Evolutionary conservation across 306 rosid species (phyloP).

Genomic region (Rosa lucieae): DNA sequence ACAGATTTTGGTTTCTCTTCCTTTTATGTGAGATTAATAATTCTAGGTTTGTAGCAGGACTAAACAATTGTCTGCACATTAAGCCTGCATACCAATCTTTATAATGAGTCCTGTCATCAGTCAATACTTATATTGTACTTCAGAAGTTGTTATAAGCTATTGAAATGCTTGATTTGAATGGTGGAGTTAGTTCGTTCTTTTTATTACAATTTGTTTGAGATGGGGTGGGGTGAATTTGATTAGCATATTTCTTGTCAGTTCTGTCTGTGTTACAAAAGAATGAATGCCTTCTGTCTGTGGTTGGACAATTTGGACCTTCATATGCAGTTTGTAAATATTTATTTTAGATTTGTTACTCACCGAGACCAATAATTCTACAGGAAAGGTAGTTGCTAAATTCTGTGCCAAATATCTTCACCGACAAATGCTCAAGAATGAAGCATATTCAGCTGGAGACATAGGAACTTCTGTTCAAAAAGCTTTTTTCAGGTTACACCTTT

Average conservation of each 20-base stretch:
- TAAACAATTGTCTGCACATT: not conserved
- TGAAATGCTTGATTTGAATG: not conserved
- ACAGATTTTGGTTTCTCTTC: too few relatives aligned
- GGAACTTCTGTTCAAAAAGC: slow-evolving; percentile 81
- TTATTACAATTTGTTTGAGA: slow-evolving; percentile 1
- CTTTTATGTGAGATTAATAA: too few relatives aligned
- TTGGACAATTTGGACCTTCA: not conserved
- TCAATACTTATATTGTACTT: too few relatives aligned
- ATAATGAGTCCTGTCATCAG: too few relatives aligned
- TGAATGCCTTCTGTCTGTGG: not conserved
- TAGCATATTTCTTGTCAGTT: not conserved
- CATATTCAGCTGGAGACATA: slow-evolving; percentile 67
- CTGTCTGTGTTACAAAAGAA: not conserved
- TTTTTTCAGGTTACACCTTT: slow-evolving; percentile 68
- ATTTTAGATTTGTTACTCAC: slow-evolving; percentile 25
- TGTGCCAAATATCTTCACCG: slow-evolving; percentile 94
- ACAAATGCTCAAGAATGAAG: slow-evolving; percentile 76
- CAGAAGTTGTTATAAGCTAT: not conserved
- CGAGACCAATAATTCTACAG: slow-evolving; percentile 46
- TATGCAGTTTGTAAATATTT: not conserved
- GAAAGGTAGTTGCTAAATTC: slow-evolving; percentile 96
- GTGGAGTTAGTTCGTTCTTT: not conserved
- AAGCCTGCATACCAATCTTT: too few relatives aligned
- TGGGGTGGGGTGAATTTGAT: too few relatives aligned
- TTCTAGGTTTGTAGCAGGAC: not conserved